phyloP scores from a whole-genome alignment of 176 grass and related monocot genomes.

The Carex kokanica region DNA sequence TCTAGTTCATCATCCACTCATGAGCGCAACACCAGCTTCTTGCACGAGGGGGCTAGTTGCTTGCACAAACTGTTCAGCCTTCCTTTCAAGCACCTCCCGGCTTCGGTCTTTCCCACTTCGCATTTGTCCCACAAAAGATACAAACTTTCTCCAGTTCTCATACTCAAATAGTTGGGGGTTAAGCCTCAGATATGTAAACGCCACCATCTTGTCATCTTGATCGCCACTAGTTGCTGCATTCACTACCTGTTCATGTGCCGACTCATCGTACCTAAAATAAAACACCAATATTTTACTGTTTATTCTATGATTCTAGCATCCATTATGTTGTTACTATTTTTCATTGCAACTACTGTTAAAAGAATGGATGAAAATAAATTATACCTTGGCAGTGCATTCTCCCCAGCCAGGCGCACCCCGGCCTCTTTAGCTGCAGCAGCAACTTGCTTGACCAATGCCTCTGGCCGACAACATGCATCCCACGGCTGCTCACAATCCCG shows the following conservation, averaged over 20 bases:
- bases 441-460: conserved; percentile 65
- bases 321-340: background rate
- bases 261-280: conserved; percentile 42
- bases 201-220: conserved; percentile 58
- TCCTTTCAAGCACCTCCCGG: conserved; percentile 45
- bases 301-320: background rate
- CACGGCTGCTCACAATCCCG: conserved; percentile 63
- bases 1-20: conserved; percentile 33
- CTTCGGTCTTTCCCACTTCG: conserved; percentile 15
- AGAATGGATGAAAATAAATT: background rate
- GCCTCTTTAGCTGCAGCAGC: conserved; percentile 40
- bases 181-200: conserved; percentile 80
- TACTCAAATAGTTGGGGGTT: conserved; percentile 51
- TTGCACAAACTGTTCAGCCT: conserved; percentile 38
- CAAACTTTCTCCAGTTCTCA: conserved; percentile 65
- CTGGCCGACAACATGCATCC: conserved; percentile 55
- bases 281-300: background rate
- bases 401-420: conserved; percentile 41
- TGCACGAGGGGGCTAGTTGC: conserved; percentile 50
- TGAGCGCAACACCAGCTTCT: conserved; percentile 42
- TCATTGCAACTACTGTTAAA: background rate
- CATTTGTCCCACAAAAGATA: conserved; percentile 60
- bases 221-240: conserved; percentile 31
- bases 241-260: conserved; percentile 57
- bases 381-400: conserved; percentile 59